These are phyloP conservation scores for Phellopilus nigrolimitatus DNA, from an alignment of 1,284 basidiomycete genomes.

Conservation along the genomic window DNA sequence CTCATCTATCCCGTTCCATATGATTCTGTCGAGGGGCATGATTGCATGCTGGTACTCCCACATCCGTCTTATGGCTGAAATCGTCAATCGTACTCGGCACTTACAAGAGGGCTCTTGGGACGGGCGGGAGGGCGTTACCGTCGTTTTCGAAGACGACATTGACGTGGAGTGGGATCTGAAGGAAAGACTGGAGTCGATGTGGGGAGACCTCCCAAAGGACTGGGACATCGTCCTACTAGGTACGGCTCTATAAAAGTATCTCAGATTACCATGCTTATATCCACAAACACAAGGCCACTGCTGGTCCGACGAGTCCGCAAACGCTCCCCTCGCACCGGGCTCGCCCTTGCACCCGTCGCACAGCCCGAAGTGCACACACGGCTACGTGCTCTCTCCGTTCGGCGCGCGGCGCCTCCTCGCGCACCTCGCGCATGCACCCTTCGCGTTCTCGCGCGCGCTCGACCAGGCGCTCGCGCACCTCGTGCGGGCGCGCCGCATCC, in stretches of 20 bases:
- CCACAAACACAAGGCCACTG: conserved; percentile 25
- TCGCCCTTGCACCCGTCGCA: conserved; percentile 46
- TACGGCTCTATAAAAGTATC: conserved; percentile 41
- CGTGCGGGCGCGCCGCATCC: conserved; percentile 47
- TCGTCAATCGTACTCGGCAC: conserved; percentile 24
- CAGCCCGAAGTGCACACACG: conserved; percentile 65
- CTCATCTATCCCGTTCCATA: conserved; percentile 38
- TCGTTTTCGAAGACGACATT: conserved; percentile 77
- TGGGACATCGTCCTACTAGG: conserved; percentile 81
- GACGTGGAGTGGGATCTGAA: conserved; percentile 71
- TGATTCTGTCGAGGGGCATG: conserved; percentile 50
- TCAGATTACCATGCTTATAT: conserved; percentile 38
- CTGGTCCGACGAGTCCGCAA: conserved; percentile 59
- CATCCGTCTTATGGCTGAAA: conserved; percentile 41
- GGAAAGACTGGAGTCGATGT: conserved; percentile 44
- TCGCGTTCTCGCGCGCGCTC: conserved; percentile 72
- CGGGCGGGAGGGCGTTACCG: conserved; percentile 32
- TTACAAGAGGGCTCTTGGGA: conserved; percentile 25
- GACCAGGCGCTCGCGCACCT: conserved; percentile 74
- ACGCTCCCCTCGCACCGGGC: conserved; percentile 30
- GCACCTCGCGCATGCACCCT: conserved; percentile 54
- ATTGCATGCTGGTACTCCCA: conserved; percentile 78
- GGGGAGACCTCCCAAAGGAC: conserved; percentile 50
- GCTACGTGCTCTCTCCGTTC: conserved; percentile 49
- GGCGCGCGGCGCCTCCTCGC: conserved; percentile 52